Evolutionary conservation across 1,284 basidiomycete genomes (phyloP).

Genomic region (Mycena citricolor): DNA sequence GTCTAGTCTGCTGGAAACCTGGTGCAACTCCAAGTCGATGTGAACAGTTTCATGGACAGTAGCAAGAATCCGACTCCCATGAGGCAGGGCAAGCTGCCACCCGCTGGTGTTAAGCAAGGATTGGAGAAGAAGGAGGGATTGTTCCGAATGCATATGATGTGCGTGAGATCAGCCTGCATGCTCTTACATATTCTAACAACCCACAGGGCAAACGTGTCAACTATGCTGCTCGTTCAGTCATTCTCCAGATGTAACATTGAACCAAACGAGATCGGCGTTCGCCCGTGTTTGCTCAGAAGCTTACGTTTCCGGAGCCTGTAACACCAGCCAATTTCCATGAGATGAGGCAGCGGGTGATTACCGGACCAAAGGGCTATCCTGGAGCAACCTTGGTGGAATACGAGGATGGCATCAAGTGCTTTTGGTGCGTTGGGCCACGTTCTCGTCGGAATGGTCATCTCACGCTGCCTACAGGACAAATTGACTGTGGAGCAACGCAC

Average conservation of each 20-base stretch:
- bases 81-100: constrained; percentile 89
- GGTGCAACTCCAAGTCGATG: constrained; percentile 90
- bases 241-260: constrained; percentile 99
- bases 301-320: constrained; percentile 98
- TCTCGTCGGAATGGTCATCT: neutral
- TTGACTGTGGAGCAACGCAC: constrained; percentile 86
- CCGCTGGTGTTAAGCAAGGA: constrained; percentile 93
- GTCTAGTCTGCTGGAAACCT: constrained; percentile 76
- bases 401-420: constrained; percentile 87
- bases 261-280: constrained; percentile 98
- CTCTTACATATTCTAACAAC: constrained; percentile 6
- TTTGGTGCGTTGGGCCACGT: constrained; percentile 61
- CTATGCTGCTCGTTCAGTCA: constrained; percentile 98
- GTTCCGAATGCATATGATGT: constrained; percentile 99
- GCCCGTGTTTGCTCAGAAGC: constrained; percentile 94
- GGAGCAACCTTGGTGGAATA: constrained; percentile 95
- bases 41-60: constrained; percentile 98
- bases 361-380: constrained; percentile 87
- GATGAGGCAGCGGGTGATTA: constrained; percentile 89
- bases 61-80: constrained; percentile 90
- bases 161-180: constrained; percentile 33
- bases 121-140: constrained; percentile 99
- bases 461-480: constrained; percentile 50
- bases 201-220: constrained; percentile 97
- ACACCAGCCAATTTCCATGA: constrained; percentile 90